Evolutionary conservation across 1,284 basidiomycete genomes (phyloP).

Genomic region (Cryptococcus depauperatus): DNA sequence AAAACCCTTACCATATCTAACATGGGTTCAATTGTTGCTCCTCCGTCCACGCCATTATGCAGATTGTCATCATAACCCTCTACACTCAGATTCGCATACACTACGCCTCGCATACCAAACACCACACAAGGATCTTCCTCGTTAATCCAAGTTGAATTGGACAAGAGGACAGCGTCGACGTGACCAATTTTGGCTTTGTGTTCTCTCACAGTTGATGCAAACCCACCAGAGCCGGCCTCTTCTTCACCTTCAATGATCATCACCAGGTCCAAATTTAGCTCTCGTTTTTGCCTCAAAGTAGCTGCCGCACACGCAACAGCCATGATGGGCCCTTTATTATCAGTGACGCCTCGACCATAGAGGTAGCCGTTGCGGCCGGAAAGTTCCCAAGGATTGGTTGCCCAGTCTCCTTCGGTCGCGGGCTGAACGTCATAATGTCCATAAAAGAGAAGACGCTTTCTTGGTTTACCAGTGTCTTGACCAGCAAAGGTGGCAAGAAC

Average conservation of each 20-base stretch:
- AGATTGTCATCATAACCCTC: slow-evolving; percentile 49
- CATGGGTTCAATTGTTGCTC: slow-evolving; percentile 80
- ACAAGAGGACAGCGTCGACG: slow-evolving; percentile 75
- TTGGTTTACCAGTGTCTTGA: slow-evolving; percentile 43
- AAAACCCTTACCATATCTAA: slow-evolving; percentile 83
- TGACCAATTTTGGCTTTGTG: slow-evolving; percentile 70
- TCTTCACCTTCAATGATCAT: slow-evolving; percentile 95
- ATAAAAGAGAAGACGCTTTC: slow-evolving; percentile 72
- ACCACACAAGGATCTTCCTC: slow-evolving; percentile 93
- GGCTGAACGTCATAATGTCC: slow-evolving; percentile 92
- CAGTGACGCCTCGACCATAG: slow-evolving; percentile 85
- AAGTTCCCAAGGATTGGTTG: slow-evolving; percentile 74
- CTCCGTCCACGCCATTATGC: slow-evolving; percentile 73
- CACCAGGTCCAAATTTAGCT: slow-evolving; percentile 76
- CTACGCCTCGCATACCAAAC: slow-evolving; percentile 86
- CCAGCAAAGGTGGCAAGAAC: slow-evolving; percentile 79
- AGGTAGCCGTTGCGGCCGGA: slow-evolving; percentile 78
- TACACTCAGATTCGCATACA: slow-evolving; percentile 54
- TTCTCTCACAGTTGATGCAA: slow-evolving; percentile 62
- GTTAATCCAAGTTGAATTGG: slow-evolving; percentile 93
- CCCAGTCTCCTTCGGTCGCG: slow-evolving; percentile 66
- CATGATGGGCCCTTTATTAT: slow-evolving; percentile 89
- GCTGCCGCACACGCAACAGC: slow-evolving; percentile 85
- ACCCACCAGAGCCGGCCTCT: slow-evolving; percentile 81
- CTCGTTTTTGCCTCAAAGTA: slow-evolving; percentile 61